These are phyloP conservation scores for Xylariaceae sp. DNA, from an alignment of 2,329 filamentous ascomycete genomes.

Conservation along the genomic window DNA sequence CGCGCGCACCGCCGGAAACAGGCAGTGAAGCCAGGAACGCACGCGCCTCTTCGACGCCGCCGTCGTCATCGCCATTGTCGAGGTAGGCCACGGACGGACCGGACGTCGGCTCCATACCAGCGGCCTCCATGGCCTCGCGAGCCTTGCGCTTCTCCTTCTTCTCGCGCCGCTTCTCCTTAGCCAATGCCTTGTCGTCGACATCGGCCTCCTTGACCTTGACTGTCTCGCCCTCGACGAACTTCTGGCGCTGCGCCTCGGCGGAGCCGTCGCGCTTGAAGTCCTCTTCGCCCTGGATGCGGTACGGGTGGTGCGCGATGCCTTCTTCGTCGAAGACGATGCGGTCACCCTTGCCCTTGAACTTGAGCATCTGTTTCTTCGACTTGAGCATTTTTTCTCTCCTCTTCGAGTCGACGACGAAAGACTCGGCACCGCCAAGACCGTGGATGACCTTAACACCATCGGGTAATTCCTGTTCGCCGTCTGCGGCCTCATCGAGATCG, in stretches of 20 bases:
- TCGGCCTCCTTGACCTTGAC: constrained; percentile 70
- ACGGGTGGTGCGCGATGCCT: constrained; percentile 75
- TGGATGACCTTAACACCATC: constrained; percentile 55
- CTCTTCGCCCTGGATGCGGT: constrained; percentile 82
- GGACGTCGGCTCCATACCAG: constrained; percentile 25
- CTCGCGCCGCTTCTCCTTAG: constrained; percentile 70
- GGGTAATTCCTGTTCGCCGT: constrained; percentile 38
- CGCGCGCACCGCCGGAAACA: constrained; percentile 36
- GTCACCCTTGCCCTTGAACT: constrained; percentile 79
- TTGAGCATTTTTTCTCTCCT: constrained; percentile 91
- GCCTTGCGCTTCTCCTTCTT: constrained; percentile 71
- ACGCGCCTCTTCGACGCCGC: constrained; percentile 49
- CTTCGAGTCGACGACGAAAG: constrained; percentile 86
- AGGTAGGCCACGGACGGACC: constrained; percentile 29
- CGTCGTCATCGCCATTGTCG: constrained; percentile 32
- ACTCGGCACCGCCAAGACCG: constrained; percentile 62
- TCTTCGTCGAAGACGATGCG: constrained; percentile 93
- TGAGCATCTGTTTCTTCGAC: constrained; percentile 89
- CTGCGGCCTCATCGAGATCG: constrained; percentile 48
- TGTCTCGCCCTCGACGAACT: constrained; percentile 72
- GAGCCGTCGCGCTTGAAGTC: constrained; percentile 71
- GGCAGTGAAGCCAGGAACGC: constrained; percentile 55
- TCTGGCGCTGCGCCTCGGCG: constrained; percentile 67
- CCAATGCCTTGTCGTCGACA: constrained; percentile 73
- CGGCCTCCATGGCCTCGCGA: constrained; percentile 50